Conservation (phyloP, 768 basidiomycete genomes). For the Antrodiella citrinella region DNA sequence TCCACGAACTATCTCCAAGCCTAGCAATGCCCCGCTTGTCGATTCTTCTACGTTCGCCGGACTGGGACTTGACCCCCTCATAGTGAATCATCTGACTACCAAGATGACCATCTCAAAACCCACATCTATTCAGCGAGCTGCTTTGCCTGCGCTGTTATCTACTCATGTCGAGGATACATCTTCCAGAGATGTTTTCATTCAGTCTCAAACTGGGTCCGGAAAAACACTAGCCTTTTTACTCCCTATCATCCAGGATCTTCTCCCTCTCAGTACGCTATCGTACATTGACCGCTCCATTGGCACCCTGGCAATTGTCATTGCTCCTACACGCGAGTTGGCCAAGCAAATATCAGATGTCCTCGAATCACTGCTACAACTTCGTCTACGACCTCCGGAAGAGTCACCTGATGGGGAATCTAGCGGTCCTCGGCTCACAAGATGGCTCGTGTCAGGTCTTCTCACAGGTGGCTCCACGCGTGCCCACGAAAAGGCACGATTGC, state of each 20-base stretch:
- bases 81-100: slow-evolving; percentile 64
- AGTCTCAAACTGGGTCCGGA: slow-evolving; percentile 95
- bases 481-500: slow-evolving; percentile 91
- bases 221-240: slow-evolving; percentile 92
- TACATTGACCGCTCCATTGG: slow-evolving; percentile 94
- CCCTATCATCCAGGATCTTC: slow-evolving; percentile 90
- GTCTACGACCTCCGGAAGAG: slow-evolving; percentile 53
- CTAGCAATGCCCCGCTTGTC: slow-evolving; percentile 78
- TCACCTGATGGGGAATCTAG: slow-evolving; percentile 36
- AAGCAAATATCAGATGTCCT: slow-evolving; percentile 97
- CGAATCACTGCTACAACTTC: slow-evolving; percentile 70
- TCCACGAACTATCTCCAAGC: slow-evolving; percentile 18
- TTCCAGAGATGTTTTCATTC: slow-evolving; percentile 78
- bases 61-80: slow-evolving; percentile 75
- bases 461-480: slow-evolving; percentile 90
- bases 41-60: slow-evolving; percentile 75
- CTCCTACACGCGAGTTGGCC: slow-evolving; percentile 91
- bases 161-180: slow-evolving; percentile 28
- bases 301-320: slow-evolving; percentile 89
- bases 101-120: slow-evolving; percentile 84
- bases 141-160: slow-evolving; percentile 54
- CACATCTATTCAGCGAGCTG: slow-evolving; percentile 82
- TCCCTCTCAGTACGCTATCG: slow-evolving; percentile 81
- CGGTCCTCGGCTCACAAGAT: slow-evolving; percentile 58
- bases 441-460: slow-evolving; percentile 89